Evolutionary conservation across 805 yeast species (phyloP).

Genomic region (Cyberlindnera xishuangbannaensis): DNA sequence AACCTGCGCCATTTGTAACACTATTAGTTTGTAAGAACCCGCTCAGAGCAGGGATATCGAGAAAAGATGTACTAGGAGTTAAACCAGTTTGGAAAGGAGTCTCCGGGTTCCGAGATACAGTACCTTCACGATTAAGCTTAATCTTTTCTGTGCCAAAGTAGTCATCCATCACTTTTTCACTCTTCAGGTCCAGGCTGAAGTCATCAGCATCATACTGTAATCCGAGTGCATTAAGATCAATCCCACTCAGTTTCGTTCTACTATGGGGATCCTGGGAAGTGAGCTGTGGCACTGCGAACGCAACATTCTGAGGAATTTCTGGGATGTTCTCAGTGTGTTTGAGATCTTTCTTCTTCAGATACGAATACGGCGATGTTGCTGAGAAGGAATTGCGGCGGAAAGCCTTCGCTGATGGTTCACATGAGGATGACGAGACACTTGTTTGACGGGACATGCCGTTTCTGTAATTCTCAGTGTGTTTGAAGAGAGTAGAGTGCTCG

Average conservation of each 20-base stretch:
- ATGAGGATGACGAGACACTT: slow-evolving; percentile 2
- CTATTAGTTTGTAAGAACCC: slow-evolving; percentile 36
- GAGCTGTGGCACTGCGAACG: slow-evolving; percentile 77
- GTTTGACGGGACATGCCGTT: slow-evolving; percentile 7
- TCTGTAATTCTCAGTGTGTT: slow-evolving; percentile 20
- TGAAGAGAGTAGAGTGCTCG: slow-evolving; percentile 26
- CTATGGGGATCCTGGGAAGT: slow-evolving; percentile 39
- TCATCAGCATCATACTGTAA: slow-evolving; percentile 25
- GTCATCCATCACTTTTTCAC: slow-evolving; percentile 11
- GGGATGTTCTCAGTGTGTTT: slow-evolving; percentile 14
- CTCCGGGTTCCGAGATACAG: slow-evolving; percentile 5
- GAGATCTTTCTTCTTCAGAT: slow-evolving; percentile 18
- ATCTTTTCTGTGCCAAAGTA: slow-evolving; percentile 8
- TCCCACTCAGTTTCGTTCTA: slow-evolving; percentile 29
- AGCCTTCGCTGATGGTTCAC: slow-evolving; percentile 17
- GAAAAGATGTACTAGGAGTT: slow-evolving; percentile 24
- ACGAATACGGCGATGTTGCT: slow-evolving; percentile 36
- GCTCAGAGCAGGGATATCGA: slow-evolving; percentile 31
- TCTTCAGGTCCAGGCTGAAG: slow-evolving; percentile 16
- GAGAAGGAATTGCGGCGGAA: slow-evolving; percentile 40
- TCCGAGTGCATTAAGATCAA: slow-evolving; percentile 34
- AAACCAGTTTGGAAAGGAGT: slow-evolving; percentile 22
- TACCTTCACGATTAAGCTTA: not conserved
- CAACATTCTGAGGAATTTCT: slow-evolving; percentile 64
- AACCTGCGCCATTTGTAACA: slow-evolving; percentile 38